These are phyloP conservation scores for Lithohypha guttulata DNA, from an alignment of 2,329 filamentous ascomycete species.

Conservation along the genomic window DNA sequence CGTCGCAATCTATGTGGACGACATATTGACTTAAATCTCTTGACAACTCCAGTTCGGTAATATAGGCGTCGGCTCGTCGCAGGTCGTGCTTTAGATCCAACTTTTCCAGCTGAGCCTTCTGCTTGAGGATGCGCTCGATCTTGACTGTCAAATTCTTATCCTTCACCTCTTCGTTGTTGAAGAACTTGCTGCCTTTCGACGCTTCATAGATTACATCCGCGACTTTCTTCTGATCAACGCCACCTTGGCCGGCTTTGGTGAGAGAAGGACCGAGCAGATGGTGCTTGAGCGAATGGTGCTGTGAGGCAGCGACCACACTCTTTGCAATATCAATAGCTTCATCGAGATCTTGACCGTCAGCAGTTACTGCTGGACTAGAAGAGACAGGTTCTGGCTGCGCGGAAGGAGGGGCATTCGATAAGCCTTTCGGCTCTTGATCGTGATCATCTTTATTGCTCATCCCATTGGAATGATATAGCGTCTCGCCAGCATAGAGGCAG, in stretches of 20 bases:
- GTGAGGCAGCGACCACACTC: conserved; percentile 13
- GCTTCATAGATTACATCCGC: conserved; percentile 96
- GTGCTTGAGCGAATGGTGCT: conserved; percentile 68
- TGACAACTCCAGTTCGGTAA: conserved; percentile 64
- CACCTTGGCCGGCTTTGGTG: conserved; percentile 85
- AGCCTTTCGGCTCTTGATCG: neutral
- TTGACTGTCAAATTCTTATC: conserved; percentile 77
- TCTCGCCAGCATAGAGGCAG: too few relatives aligned
- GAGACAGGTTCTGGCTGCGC: conserved; percentile 1
- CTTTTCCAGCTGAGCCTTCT: conserved; percentile 64
- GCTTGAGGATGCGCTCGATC: conserved; percentile 66
- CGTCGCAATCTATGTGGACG: conserved; percentile 92
- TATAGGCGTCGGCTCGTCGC: conserved; percentile 67
- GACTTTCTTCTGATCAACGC: conserved; percentile 87
- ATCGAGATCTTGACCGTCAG: conserved; percentile 8
- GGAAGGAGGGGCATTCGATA: neutral
- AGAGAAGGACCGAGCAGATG: conserved; percentile 80
- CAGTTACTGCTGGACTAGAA: conserved; percentile 4
- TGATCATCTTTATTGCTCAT: conserved; percentile 7
- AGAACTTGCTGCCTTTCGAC: conserved; percentile 92
- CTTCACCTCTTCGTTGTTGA: conserved; percentile 75
- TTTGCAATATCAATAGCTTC: conserved; percentile 8
- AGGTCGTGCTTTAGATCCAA: conserved; percentile 63
- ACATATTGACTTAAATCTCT: conserved; percentile 76
- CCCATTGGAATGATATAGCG: too few relatives aligned